Evolutionary conservation across 2,329 filamentous ascomycete genomes (phyloP), one percentile per base, ranked within the genome.

Genomic region (Trichoderma citrinoviride): DNA sequence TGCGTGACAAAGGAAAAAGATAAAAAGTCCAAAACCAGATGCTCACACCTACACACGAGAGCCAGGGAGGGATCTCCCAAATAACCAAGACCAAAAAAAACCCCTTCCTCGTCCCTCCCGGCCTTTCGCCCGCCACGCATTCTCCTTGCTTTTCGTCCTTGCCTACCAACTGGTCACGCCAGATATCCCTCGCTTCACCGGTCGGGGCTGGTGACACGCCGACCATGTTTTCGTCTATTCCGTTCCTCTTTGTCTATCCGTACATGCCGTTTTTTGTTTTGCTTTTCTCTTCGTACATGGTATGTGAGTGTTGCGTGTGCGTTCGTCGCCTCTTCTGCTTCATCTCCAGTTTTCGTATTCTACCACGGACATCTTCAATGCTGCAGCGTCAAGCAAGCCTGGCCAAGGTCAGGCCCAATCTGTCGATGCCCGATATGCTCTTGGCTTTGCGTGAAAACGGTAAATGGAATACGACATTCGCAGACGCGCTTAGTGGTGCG

Each of bases 401-500:
- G 37, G 47, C 47, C 46, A 7, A 1, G n/a, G 6, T 5, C 47
- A 52, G 4, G 47, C 37, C 14, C 14, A 3, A n/a, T 29, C n/a
- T 4, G n/a, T 43, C 19, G 29, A 54, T 14, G 19, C 19, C 23
- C 25, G 7, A 14, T 41, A 7, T 60, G 25, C 46, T 25, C 44
- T 46, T 29, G 19, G 19, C n/a, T 10, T 50, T 7, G 17, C 64
- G 58, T 57, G 62, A 25, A n/a, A 37, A 46, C 19, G 33, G 37
- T 29, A 23, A 46, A 33, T 21, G 15, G 29, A 53, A 15, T 44
- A 23, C 14, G 14, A n/a, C n/a, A 25, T 55, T 43, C 40, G n/a
- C 49, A n/a, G 58, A 15, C 14, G 46, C 41, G 15, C 72, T 81
- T 82, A 87, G 79, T 87, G 86, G 78, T 88, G 85, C 69, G 82